A percentile compares a stretch with the other conserved stretches of the same genome.
phyloP scores from a whole-genome alignment of 2,329 filamentous ascomycete species.

The Elsinoe perseae region DNA sequence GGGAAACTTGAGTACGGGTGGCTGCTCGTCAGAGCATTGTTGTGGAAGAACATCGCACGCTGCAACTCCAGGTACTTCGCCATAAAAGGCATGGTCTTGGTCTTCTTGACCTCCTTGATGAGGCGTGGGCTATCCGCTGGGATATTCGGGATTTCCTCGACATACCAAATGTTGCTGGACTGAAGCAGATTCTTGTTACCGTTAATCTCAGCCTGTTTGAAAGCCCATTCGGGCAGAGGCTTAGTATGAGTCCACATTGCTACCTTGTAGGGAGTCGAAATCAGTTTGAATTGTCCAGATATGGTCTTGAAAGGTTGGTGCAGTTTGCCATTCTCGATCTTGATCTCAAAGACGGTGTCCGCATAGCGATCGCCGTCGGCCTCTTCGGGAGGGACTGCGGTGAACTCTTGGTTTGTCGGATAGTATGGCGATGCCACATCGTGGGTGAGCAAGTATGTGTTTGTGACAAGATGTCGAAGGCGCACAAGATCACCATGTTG shows the following conservation, averaged over 20 bases:
- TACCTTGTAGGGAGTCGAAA: slow-evolving; percentile 90
- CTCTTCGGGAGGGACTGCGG: slow-evolving; percentile 65
- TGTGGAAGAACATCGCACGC: slow-evolving; percentile 98
- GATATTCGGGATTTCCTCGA: slow-evolving; percentile 82
- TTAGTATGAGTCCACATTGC: slow-evolving; percentile 98
- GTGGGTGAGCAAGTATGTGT: slow-evolving; percentile 81
- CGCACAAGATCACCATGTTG: slow-evolving; percentile 79
- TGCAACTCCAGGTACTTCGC: slow-evolving; percentile 95
- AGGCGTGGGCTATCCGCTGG: slow-evolving; percentile 63
- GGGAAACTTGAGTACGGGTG: slow-evolving; percentile 93
- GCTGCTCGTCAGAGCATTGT: slow-evolving; percentile 93
- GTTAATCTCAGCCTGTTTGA: slow-evolving; percentile 97
- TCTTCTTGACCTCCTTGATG: slow-evolving; percentile 64
- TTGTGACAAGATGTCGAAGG: slow-evolving; percentile 76
- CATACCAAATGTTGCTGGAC: slow-evolving; percentile 88
- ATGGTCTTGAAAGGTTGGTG: slow-evolving; percentile 82
- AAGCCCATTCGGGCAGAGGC: slow-evolving; percentile 93
- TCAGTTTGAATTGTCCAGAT: slow-evolving; percentile 87
- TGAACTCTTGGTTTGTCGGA: slow-evolving; percentile 98
- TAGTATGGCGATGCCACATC: slow-evolving; percentile 95
- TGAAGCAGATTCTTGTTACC: slow-evolving; percentile 93
- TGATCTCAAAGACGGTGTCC: slow-evolving; percentile 88
- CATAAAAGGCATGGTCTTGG: slow-evolving; percentile 80
- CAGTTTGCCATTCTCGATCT: slow-evolving; percentile 76
- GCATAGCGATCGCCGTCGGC: slow-evolving; percentile 68